These are phyloP conservation scores for Sphagnum magellanicum DNA, from an alignment of 228 moss, liverwort and hornwort genomes.

Conservation along the genomic window DNA sequence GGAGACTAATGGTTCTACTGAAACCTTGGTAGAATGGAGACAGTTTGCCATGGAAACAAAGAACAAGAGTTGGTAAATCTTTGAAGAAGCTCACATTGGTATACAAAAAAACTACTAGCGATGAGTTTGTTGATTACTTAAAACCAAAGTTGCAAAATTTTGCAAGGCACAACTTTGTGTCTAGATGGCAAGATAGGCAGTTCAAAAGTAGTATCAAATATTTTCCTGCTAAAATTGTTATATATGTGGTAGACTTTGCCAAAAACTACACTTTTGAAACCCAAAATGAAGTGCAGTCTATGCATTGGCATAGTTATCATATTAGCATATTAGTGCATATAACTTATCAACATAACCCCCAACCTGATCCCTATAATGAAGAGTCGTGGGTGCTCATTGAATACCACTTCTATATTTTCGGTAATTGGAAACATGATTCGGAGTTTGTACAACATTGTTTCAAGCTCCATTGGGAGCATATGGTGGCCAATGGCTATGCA, in stretches of 20 bases:
- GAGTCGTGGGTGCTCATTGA: neutral
- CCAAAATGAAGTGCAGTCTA: neutral
- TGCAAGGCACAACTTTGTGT: neutral
- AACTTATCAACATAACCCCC: neutral
- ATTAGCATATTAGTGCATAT: neutral
- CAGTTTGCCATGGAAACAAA: too few species aligned
- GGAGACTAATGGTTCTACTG: too few species aligned
- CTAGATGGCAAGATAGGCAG: neutral
- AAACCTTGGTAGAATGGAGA: too few species aligned
- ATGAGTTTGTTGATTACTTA: neutral
- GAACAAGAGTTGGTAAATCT: too few species aligned
- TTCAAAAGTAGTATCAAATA: neutral
- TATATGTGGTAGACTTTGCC: neutral
- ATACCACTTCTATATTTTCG: neutral
- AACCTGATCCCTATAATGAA: neutral
- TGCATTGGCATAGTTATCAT: constrained; percentile 5
- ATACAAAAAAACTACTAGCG: neutral
- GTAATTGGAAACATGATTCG: neutral
- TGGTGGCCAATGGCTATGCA: neutral
- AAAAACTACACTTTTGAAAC: constrained; percentile 3
- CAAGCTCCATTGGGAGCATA: neutral
- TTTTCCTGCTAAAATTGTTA: neutral
- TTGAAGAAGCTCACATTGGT: neutral
- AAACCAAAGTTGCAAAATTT: neutral
- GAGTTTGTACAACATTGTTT: neutral